These are phyloP conservation scores for Linnemannia elongata DNA, from an alignment of 192 early-diverging fungal genomes.

Conservation along the genomic window DNA sequence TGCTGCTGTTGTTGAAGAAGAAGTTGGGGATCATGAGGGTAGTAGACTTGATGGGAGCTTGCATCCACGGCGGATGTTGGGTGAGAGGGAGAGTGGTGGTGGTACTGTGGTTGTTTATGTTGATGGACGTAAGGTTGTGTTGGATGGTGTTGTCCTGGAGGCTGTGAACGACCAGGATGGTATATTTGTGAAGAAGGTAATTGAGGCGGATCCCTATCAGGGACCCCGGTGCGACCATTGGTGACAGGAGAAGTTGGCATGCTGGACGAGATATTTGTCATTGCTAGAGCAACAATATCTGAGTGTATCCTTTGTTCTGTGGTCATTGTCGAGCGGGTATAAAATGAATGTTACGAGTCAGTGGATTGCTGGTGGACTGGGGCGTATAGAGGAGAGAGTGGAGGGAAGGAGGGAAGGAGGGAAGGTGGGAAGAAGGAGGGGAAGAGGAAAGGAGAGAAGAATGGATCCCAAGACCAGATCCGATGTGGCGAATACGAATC, in stretches of 20 bases:
- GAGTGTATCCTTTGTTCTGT: not conserved
- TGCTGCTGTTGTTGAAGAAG: not conserved
- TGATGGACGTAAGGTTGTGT: not conserved
- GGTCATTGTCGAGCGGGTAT: not conserved
- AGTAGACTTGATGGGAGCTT: not conserved
- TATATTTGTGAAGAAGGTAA: slow-evolving; percentile 12
- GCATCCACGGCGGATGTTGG: not conserved
- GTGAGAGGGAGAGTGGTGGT: not conserved
- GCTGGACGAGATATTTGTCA: slow-evolving; percentile 18
- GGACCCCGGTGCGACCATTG: not conserved
- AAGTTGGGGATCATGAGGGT: not conserved
- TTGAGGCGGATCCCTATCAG: not conserved
- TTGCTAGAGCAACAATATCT: not conserved
- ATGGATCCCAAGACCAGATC: not conserved
- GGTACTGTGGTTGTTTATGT: slow-evolving; percentile 17
- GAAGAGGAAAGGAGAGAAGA: not conserved
- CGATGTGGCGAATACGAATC: not conserved
- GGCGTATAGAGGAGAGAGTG: not conserved
- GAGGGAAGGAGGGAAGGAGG: not conserved
- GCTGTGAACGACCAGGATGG: slow-evolving; percentile 14
- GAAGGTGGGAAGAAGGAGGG: not conserved
- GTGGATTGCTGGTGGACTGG: not conserved
- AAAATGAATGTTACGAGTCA: not conserved
- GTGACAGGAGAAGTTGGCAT: slow-evolving; percentile 6
- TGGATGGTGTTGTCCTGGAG: slow-evolving; percentile 15